Evolutionary conservation across 148 eudicot species (phyloP), one percentile per base, ranked within the genome.

Genomic region (Linanthus parryae): DNA sequence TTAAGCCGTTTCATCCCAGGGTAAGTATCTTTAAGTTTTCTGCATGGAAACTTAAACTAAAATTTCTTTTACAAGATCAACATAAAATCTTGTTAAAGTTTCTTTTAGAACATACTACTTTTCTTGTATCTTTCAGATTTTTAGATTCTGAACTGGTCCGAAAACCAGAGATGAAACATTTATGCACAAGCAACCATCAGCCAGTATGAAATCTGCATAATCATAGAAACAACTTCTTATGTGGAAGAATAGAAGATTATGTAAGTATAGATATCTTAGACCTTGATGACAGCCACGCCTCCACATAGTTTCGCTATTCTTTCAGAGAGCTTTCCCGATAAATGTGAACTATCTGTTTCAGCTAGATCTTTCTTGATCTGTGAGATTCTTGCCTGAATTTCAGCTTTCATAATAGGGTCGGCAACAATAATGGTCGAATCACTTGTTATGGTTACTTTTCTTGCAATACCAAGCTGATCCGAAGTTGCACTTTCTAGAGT

Each of bases 281-380:
- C 98, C 90, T 84, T 92, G 48, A 92, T 77, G 40, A 87, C 70
- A 47, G 94, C 85, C 56, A 87, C 94, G 12, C 98, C 98, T 54
- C 94, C 94, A 67, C 73, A 74, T 27, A 92, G 96, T 65, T 79
- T 92, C 43, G 98, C 98, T 26, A 92, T 81, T 63, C 98, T 78
- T 69, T 84, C 79, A 4, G 82, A 60, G 34, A 92, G 94, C 76
- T 79, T 84, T 62, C 68, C 46, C 41, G 76, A 63, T 53, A 84
- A 23, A 59, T 57, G 56, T 62, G 73, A 44, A 53, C 56, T 83
- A 54, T 84, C 90, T 44, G 86, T 68, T 61, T 78, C 82, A 29
- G 84, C 76, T 60, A 91, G 79, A 76, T 86, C 95, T 74, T 81
- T 91, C 79, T 91, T 91, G 60, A 91, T 79, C 77, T 92, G 90